Evolutionary conservation across 257 asterid species (phyloP).

Genomic region (Linderniella brevidens): DNA sequence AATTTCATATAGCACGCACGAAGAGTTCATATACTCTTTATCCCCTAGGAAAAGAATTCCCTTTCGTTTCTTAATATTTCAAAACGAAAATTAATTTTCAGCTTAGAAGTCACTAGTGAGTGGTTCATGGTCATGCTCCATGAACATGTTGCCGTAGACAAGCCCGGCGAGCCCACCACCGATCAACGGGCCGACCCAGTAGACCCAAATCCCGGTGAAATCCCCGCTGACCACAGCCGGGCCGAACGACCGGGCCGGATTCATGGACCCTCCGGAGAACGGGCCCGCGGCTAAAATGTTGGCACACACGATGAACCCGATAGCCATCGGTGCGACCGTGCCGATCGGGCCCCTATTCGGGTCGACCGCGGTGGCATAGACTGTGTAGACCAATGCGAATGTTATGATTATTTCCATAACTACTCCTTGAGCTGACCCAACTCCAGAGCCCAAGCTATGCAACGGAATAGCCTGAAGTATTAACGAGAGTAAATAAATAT

Average conservation of each 20-base stretch:
- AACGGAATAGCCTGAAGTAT: constrained; percentile 43
- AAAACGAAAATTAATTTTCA: no score
- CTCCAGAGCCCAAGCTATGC: constrained; percentile 42
- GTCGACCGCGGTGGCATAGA: constrained; percentile 80
- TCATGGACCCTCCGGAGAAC: constrained; percentile 94
- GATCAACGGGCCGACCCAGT: constrained; percentile 83
- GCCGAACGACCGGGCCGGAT: constrained; percentile 85
- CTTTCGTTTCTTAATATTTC: no score
- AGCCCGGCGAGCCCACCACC: constrained; percentile 84
- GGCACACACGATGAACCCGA: constrained; percentile 84
- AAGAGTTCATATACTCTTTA: no score
- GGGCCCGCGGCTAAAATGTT: constrained; percentile 91
- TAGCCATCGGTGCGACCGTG: constrained; percentile 75
- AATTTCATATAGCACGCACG: no score
- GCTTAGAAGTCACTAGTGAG: constrained; percentile 30
- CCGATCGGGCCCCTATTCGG: constrained; percentile 83
- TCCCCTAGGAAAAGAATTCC: no score
- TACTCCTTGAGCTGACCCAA: constrained; percentile 51
- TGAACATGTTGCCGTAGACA: constrained; percentile 38
- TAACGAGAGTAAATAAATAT: no score
- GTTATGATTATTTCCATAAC: constrained; percentile 72
- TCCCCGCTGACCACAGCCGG: constrained; percentile 61
- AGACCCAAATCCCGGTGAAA: constrained; percentile 51
- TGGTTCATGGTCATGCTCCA: constrained; percentile 37
- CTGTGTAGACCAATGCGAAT: constrained; percentile 77